Percentiles rank a stretch among this genome's conserved stretches.
Evolutionary conservation across 116 monocot genomes (phyloP).

Genomic region (Papilionanthe hybrid): DNA sequence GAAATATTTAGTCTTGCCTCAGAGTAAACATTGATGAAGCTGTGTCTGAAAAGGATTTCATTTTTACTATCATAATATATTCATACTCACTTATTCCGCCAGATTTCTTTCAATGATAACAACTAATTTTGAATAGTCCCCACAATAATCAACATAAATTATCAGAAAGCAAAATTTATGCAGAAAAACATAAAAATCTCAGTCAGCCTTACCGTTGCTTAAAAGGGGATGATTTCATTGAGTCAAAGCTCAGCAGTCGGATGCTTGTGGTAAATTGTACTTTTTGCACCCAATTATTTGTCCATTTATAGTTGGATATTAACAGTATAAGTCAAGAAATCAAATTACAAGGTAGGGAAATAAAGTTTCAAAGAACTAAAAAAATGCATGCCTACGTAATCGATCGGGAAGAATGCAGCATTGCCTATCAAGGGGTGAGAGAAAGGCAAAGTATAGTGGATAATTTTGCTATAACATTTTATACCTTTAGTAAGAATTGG

Average conservation of each 20-base stretch:
- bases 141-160: background rate
- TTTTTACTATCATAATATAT: background rate
- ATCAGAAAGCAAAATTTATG: background rate
- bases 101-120: background rate
- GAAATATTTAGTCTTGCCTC: background rate
- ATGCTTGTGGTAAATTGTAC: background rate
- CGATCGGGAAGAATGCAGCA: background rate
- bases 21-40: background rate
- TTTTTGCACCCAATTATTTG: background rate
- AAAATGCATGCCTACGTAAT: background rate
- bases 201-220: background rate
- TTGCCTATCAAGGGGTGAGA: background rate
- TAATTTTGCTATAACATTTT: slow-evolving; percentile 2
- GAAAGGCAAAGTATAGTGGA: background rate
- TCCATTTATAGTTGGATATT: background rate
- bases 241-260: background rate
- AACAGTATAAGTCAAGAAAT: too few relatives aligned
- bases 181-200: background rate
- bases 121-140: background rate
- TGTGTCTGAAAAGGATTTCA: background rate
- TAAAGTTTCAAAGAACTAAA: background rate
- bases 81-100: background rate
- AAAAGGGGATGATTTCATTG: background rate
- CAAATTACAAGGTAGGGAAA: background rate
- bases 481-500: slow-evolving; percentile 56